Percentiles rank a stretch among this genome's conserved stretches.
Evolutionary conservation across 2,329 filamentous ascomycete genomes (phyloP).

Genomic region (Diaporthe sp.): DNA sequence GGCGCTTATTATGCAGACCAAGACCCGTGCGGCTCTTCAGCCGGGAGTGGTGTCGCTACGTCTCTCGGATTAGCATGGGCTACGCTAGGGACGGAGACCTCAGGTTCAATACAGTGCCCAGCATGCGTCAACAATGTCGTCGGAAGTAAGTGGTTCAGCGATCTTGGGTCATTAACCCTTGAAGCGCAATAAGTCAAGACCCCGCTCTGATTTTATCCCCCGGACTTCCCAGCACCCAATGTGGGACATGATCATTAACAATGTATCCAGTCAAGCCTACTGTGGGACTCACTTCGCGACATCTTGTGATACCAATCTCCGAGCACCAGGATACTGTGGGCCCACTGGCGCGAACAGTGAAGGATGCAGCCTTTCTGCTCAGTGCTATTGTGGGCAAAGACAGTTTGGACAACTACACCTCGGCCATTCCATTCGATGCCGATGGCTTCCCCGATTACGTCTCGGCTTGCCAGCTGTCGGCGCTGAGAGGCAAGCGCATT

Average conservation of each 20-base stretch:
- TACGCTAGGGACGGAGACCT: conserved; percentile 33
- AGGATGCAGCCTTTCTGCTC: conserved; percentile 74
- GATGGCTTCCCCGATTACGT: conserved; percentile 69
- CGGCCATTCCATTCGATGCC: conserved; percentile 66
- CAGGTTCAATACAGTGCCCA: conserved; percentile 33
- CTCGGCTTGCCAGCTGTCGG: conserved; percentile 65
- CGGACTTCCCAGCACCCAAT: no score
- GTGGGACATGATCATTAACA: neutral
- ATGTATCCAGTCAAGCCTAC: conserved; percentile 68
- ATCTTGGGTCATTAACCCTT: neutral
- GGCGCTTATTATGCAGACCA: conserved; percentile 73
- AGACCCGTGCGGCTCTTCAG: conserved; percentile 73
- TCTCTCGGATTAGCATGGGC: conserved; percentile 72
- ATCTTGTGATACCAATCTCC: conserved; percentile 74
- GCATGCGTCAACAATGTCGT: conserved; percentile 33
- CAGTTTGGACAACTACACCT: conserved; percentile 73
- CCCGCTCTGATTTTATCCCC: neutral
- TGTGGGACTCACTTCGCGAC: conserved; percentile 72
- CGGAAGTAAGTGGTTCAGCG: conserved; percentile 18
- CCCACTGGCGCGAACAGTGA: conserved; percentile 48
- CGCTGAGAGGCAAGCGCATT: conserved; percentile 70
- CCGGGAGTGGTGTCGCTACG: conserved; percentile 71
- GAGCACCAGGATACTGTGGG: conserved; percentile 75
- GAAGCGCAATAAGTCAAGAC: neutral
- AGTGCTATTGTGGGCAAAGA: conserved; percentile 74